These are phyloP conservation scores for Vaucheria bursata DNA, from an alignment of 352 stramenopile species.

Conservation along the genomic window DNA sequence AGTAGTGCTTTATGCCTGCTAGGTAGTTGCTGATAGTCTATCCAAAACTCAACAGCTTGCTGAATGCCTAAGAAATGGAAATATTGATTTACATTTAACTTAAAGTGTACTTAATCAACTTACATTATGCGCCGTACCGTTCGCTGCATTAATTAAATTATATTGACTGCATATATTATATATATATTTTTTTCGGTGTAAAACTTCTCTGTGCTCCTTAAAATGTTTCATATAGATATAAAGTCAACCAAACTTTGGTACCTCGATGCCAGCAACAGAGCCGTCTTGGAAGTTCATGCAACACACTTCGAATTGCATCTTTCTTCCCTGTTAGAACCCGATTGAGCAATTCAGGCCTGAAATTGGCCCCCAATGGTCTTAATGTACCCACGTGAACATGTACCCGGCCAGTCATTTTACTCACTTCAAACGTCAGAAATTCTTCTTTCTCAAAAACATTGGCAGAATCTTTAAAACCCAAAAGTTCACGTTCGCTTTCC, in stretches of 20 bases:
- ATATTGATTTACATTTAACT: too few relatives aligned
- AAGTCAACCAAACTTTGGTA: too few relatives aligned
- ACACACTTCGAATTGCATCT: too few relatives aligned
- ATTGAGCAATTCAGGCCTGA: neutral
- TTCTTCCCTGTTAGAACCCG: too few relatives aligned
- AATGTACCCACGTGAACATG: constrained; percentile 21
- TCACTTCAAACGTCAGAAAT: constrained; percentile 36
- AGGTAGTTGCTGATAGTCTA: neutral
- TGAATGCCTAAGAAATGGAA: neutral
- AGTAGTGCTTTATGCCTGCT: neutral
- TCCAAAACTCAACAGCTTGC: neutral
- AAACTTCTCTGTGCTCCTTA: neutral
- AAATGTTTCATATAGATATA: too few relatives aligned
- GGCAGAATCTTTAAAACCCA: neutral
- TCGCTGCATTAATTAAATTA: too few relatives aligned
- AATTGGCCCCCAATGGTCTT: neutral
- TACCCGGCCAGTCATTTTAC: constrained; percentile 37
- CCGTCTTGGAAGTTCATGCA: neutral
- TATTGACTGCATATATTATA: too few relatives aligned
- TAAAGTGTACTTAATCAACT: too few relatives aligned
- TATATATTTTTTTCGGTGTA: neutral
- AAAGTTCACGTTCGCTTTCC: neutral
- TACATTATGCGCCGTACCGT: too few relatives aligned
- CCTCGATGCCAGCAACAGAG: neutral
- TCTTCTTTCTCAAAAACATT: neutral